phyloP scores from a whole-genome alignment of 2,329 filamentous ascomycete species.

The Clarireedia homoeocarpa region DNA sequence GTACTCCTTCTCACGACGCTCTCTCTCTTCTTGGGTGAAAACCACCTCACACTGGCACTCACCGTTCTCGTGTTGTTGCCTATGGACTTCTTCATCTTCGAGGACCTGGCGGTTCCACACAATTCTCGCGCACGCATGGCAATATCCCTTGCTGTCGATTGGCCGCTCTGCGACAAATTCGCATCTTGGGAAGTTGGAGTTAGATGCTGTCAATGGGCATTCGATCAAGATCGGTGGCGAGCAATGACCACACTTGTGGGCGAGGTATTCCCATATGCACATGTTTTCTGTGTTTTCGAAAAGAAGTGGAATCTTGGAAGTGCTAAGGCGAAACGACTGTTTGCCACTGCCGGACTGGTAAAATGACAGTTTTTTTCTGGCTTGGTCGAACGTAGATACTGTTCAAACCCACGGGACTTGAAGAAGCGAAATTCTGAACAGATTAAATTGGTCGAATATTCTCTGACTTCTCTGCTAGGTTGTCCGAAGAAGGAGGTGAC shows the following conservation, averaged over 20 bases:
- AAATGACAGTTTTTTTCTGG: no score
- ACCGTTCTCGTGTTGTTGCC: conserved; percentile 14
- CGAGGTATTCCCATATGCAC: conserved; percentile 40
- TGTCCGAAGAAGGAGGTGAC: no score
- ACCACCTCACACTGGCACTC: conserved; percentile 23
- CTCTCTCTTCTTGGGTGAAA: conserved; percentile 20
- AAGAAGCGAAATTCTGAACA: no score
- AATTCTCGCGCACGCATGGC: conserved; percentile 25
- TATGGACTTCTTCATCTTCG: conserved; percentile 22
- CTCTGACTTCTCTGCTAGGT: no score
- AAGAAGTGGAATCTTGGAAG: neutral
- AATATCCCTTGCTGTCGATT: conserved; percentile 19
- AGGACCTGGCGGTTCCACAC: conserved; percentile 25
- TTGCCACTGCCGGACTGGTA: no score
- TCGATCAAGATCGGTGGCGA: conserved; percentile 33
- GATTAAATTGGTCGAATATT: no score
- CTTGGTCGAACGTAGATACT: no score
- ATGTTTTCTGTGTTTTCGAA: conserved; percentile 26
- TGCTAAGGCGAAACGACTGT: no score
- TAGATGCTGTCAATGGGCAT: conserved; percentile 32
- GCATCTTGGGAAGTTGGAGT: conserved; percentile 23
- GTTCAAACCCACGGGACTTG: no score
- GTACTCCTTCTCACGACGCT: conserved; percentile 9
- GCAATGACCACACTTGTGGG: conserved; percentile 42
- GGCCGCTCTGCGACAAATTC: conserved; percentile 22